Base-by-base conservation (phyloP, 2,329 filamentous ascomycete species). In the Penicillium italicum region DNA sequence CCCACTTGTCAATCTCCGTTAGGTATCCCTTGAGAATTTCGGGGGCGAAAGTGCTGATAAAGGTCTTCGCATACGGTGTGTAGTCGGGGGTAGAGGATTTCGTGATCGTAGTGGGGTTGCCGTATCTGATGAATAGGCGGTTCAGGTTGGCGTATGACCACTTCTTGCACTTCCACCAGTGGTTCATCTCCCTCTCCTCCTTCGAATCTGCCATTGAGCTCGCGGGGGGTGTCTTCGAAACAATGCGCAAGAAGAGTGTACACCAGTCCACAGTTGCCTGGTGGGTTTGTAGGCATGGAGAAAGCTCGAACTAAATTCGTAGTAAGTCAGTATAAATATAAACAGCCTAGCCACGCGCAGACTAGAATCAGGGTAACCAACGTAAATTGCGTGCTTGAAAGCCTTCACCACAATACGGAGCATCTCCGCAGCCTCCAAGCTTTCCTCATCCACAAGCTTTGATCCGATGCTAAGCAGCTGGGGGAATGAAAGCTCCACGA, bases 91-190 rank as follows among this genome's bases (percentile, higher is more conserved):
- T 85, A 70, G 91, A 92, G 62, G 81, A 81, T 69, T 89, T 88
- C 57, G 86, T 85, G 56, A 96, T 80, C 36, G 85, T 85, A 45
- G 85, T 80, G 11, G 90, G 89, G 77, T 96, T 97, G 57, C 94
- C 94, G 69, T 99, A 96, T 75, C 92, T 94, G 65, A 97, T 92
- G 70, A 94, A 99, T 18, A 99, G 84, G 60, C 94, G 85, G 78
- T 99, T 99, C 66, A 99, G 77, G 75, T 97, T 97, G 69, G 94
- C 96, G 75, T 97, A 99, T 14, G 93, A 89, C 94, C 94, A 97
- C 77, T 99, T 99, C 86, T 97, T 97, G 61, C 92, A 90, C 80
- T 97, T 99, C 93, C 93, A 99, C 93, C 94, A 99, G 74, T 97
- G 91, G 72, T 96, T 92, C 67, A 88, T 84, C 75, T 97, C 94